These are phyloP conservation scores for Thalassiosira hispida DNA, from an alignment of 352 stramenopile species.

Conservation along the genomic window DNA sequence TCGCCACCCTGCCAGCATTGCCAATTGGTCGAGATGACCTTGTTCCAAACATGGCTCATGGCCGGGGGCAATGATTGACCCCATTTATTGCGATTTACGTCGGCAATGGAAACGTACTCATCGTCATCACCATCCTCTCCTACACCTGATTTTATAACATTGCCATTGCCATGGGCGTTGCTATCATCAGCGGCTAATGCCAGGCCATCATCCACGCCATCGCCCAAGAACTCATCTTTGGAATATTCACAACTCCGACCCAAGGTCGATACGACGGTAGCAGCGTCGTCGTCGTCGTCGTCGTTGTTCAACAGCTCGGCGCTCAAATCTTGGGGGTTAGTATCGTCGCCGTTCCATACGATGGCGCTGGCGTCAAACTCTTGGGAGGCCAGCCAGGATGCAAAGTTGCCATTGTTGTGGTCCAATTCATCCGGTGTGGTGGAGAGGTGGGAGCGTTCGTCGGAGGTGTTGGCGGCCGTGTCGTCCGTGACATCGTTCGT, in stretches of 20 bases:
- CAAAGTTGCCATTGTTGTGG: slow-evolving; percentile 26
- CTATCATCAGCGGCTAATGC: too few species aligned
- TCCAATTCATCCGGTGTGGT: neutral
- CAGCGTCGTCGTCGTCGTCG: neutral
- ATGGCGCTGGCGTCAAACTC: slow-evolving; percentile 54
- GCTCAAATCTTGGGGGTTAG: slow-evolving; percentile 5
- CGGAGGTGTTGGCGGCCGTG: neutral
- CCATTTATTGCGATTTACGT: neutral
- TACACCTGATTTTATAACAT: neutral
- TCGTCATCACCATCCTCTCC: slow-evolving; percentile 3
- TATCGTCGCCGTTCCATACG: slow-evolving; percentile 21
- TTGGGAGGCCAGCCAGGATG: slow-evolving; percentile 24
- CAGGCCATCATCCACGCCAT: too few species aligned
- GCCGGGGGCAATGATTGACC: neutral
- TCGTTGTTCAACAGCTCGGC: neutral
- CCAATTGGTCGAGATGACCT: slow-evolving; percentile 20
- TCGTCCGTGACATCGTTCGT: neutral
- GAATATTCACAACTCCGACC: neutral
- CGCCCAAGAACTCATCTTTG: slow-evolving; percentile 6
- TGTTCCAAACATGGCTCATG: neutral
- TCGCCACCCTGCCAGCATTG: slow-evolving; percentile 23
- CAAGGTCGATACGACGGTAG: too few species aligned
- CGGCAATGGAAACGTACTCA: slow-evolving; percentile 19
- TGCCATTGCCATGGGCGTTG: neutral
- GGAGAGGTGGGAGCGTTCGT: neutral